Percentiles rank a stretch among this genome's conserved stretches.
phyloP scores from a whole-genome alignment of 75 land plant species.

The Adiantum capillusveneris region DNA sequence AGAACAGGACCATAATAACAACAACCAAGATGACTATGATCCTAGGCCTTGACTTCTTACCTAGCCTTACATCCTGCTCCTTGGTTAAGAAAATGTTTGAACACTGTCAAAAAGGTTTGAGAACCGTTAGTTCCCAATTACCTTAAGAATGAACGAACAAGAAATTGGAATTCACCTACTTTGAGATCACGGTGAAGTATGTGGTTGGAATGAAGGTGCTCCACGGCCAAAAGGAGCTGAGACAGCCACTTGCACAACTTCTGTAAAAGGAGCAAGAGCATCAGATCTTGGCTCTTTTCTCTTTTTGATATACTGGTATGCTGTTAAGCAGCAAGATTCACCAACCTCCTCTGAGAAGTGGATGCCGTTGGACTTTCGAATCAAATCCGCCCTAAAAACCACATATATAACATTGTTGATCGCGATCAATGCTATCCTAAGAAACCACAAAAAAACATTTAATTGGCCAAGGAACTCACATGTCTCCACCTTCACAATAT shows the following conservation, averaged over 20 bases:
- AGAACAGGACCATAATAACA: neutral
- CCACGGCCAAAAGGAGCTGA: conserved; percentile 86
- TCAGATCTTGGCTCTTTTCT: neutral
- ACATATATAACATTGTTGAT: neutral
- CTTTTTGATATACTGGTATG: no score
- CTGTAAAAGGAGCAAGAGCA: conserved; percentile 27
- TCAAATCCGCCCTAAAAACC: conserved; percentile 74
- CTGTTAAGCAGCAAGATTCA: no score
- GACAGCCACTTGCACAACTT: conserved; percentile 92
- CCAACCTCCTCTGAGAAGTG: conserved; percentile 87
- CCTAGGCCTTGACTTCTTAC: conserved; percentile 32
- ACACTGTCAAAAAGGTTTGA: conserved; percentile 45
- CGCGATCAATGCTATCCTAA: no score
- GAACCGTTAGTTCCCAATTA: neutral
- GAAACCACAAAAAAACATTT: neutral
- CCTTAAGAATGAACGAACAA: neutral
- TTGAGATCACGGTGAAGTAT: conserved; percentile 97
- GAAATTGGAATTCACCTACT: conserved; percentile 22
- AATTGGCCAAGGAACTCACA: conserved; percentile 48
- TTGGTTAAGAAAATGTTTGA: conserved; percentile 98
- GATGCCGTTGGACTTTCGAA: conserved; percentile 71
- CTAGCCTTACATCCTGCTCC: conserved; percentile 92
- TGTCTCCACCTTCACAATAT: conserved; percentile 98
- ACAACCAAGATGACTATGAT: no score
- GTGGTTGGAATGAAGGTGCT: conserved; percentile 90